phyloP scores from a whole-genome alignment of 1,284 basidiomycete species.

The Pseudozyma thailandica region DNA sequence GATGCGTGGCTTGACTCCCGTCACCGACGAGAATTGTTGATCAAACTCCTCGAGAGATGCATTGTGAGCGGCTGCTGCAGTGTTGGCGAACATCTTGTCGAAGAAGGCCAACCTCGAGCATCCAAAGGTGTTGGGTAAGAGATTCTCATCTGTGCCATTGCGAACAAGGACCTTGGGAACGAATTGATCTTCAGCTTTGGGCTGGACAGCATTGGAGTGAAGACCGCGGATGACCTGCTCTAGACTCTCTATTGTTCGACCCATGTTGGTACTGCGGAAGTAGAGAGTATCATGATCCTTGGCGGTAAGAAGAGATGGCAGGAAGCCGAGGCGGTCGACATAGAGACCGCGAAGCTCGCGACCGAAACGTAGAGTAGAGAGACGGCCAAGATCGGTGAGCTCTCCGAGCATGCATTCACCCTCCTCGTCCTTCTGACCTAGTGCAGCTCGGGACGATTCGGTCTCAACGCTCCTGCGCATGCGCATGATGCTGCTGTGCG shows the following conservation, averaged over 20 bases:
- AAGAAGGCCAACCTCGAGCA: conserved; percentile 74
- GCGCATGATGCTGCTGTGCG: conserved; percentile 39
- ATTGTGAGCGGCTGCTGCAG: conserved; percentile 74
- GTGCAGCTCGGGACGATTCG: conserved; percentile 22
- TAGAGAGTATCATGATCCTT: conserved; percentile 52
- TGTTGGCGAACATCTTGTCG: conserved; percentile 50
- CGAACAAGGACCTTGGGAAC: conserved; percentile 50
- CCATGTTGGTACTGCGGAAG: conserved; percentile 76
- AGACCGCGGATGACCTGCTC: conserved; percentile 78
- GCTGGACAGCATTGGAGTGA: conserved; percentile 25
- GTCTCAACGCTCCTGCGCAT: conserved; percentile 54
- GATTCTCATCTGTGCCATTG: conserved; percentile 76
- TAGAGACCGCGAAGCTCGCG: conserved; percentile 76
- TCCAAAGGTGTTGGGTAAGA: conserved; percentile 76
- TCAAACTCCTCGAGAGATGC: conserved; percentile 76
- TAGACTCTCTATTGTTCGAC: conserved; percentile 80
- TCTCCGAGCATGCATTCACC: conserved; percentile 75
- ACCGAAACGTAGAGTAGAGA: conserved; percentile 78
- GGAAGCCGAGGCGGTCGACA: conserved; percentile 74
- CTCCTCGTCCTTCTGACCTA: conserved; percentile 29
- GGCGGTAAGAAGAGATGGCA: conserved; percentile 47
- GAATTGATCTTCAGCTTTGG: conserved; percentile 29
- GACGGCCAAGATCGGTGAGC: conserved; percentile 79
- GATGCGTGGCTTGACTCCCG: conserved; percentile 77
- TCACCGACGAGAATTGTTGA: conserved; percentile 76